phyloP scores from a whole-genome alignment of 208 protist genomes.

The Leptomonas pyrrhocoris region DNA sequence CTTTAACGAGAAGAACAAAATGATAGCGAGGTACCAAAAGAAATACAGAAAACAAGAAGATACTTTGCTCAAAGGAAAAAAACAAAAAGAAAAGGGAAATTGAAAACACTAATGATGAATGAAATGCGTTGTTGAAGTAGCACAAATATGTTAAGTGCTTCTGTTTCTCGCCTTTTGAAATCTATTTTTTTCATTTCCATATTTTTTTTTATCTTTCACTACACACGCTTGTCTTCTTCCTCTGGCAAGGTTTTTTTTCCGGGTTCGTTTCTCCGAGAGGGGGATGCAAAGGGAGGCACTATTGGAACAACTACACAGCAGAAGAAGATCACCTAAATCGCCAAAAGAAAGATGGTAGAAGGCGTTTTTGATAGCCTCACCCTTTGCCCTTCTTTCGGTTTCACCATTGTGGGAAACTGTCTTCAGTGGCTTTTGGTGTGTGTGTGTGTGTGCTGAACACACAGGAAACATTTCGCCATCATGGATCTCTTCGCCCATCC shows the following conservation, averaged over 20 bases:
- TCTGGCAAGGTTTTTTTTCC: conserved; percentile 9
- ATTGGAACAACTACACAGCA: background rate
- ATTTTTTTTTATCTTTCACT: conserved; percentile 8
- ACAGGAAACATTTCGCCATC: no score
- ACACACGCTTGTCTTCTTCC: background rate
- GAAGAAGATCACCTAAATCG: background rate
- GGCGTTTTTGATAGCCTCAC: background rate
- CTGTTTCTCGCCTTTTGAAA: background rate
- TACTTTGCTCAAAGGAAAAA: no score
- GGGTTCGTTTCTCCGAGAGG: background rate
- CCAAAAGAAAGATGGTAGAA: background rate
- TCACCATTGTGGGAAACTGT: background rate
- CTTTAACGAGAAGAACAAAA: conserved; percentile 3
- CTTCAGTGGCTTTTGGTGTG: no score
- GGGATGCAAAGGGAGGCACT: background rate
- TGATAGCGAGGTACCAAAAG: background rate
- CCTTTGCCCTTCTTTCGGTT: background rate
- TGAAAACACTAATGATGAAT: background rate
- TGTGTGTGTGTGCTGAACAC: no score
- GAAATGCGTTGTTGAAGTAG: background rate
- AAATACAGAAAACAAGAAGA: no score
- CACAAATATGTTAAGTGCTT: background rate
- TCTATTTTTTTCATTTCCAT: conserved; percentile 4
- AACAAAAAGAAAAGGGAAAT: conserved; percentile 5
- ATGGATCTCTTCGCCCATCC: background rate